Base-by-base conservation (phyloP, 2,329 filamentous ascomycete species). In the Cordyceps fumosorosea region DNA sequence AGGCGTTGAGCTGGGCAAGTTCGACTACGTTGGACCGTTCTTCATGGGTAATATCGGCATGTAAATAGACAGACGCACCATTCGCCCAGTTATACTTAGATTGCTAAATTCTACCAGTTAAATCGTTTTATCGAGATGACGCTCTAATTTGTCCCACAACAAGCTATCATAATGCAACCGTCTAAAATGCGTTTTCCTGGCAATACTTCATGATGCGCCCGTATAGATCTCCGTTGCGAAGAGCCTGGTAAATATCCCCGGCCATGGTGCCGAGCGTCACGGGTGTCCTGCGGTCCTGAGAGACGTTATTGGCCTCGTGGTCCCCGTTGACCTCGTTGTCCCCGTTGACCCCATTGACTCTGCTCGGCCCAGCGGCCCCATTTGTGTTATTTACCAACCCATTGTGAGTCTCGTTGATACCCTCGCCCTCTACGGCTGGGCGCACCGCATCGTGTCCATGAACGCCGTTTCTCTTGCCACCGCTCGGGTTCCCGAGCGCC, bases 1-100 rank as follows among this genome's bases (percentile, higher is more conserved):
- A 72, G 87, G 86, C 1, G 82, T 88, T 20, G 75, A 77, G 0
- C n/a, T 90, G 24, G 85, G 84, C 42, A 89, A 89, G 78, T 34
- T 64, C 57, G 82, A 88, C 68, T 89, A 76, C 69, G 66, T 85
- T 44, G 44, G 16, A 3, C 22, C 67, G 8, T 79, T 69, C 53
- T 42, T 60, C 24, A 24, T 26, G 44, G 44, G 3, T 8, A n/a
- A 57, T 11, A 45, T 59, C 51, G 47, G 56, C 22, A 52, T 50
- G 56, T 58, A 50, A 14, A n/a, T 18, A 29, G 29, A 29, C 5
- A 29, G 29, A 29, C 29, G 29, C 29, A 29, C 29, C 29, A 29
- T 29, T 29, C 29, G 29, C 29, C 29, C 5, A 29, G 29, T 7
- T 7, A 29, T 29, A 29, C 29, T 7, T 29, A 29, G 29, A 29